Evolutionary conservation across 2,329 filamentous ascomycete species (phyloP).

Genomic region (Cercospora sp.): DNA sequence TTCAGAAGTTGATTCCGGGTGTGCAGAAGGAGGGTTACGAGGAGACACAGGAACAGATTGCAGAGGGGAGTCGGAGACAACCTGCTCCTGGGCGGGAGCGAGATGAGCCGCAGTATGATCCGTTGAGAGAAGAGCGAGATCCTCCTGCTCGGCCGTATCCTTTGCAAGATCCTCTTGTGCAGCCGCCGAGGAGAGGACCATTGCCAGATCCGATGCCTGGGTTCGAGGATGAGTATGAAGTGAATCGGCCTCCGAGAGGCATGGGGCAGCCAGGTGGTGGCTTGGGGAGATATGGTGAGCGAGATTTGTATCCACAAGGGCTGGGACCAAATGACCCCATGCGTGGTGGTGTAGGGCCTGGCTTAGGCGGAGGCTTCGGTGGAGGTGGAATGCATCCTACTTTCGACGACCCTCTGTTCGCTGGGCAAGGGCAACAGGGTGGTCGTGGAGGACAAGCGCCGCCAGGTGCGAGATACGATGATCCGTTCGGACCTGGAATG

Average conservation of each 20-base stretch:
- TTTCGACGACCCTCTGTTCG: conserved; percentile 86
- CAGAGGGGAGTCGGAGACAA: conserved; percentile 17
- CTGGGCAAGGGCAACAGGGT: conserved; percentile 46
- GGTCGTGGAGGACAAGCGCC: conserved; percentile 60
- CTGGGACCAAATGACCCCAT: conserved; percentile 84
- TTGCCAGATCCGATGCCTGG: conserved; percentile 74
- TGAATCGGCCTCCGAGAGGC: conserved; percentile 66
- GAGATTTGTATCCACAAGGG: conserved; percentile 84
- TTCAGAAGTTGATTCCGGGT: conserved; percentile 79
- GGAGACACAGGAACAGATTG: conserved; percentile 46
- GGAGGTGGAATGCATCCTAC: conserved; percentile 91
- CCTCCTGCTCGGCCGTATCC: conserved; percentile 69
- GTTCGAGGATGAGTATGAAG: conserved; percentile 90
- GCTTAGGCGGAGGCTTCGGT: conserved; percentile 54
- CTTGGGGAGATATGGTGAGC: conserved; percentile 67
- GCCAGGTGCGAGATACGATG: conserved; percentile 89
- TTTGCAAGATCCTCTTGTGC: conserved; percentile 58
- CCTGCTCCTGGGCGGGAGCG: conserved; percentile 31
- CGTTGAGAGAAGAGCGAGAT: conserved; percentile 53
- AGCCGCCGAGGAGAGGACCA: conserved; percentile 52
- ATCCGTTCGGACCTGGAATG: conserved; percentile 67
- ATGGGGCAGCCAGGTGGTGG: conserved; percentile 24
- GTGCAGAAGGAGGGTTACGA: conserved; percentile 78
- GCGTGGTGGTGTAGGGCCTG: conserved; percentile 59
- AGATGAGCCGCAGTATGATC: conserved; percentile 46